Base-by-base conservation (phyloP, 179 eudicot genomes). In the Gypsophila paniculata region DNA sequence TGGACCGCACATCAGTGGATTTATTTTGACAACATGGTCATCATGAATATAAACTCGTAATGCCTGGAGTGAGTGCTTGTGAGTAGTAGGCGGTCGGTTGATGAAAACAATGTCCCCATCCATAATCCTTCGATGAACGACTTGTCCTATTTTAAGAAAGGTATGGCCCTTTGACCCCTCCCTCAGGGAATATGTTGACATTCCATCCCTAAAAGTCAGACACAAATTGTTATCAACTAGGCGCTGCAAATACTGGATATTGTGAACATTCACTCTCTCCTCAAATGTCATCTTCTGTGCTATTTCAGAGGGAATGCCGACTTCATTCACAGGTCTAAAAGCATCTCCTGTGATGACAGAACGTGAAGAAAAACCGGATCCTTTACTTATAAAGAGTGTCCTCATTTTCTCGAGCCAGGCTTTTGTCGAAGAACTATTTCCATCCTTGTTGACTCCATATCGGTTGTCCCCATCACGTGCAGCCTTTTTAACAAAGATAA, bases 111-210 rank as follows among this genome's bases (percentile, higher is more conserved):
- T 87, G 77, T 95, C 99, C 19, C 99, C 99, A 73, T 95, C 96
- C 96, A 92, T 87, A 23, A 95, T 85, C 36, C 96, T 88, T 49
- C 98, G 62, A 64, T 89, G 91, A 1, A 95, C 93, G 21, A 92
- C 85, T 66, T 95, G 99, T 5, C 99, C 99, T 2, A 87, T 84
- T 75, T 78, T 87, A 51, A 95, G 82, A 75, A 86, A 92, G 0
- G 99, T 95, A 68, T 92, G 99, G 59, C 98, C 99, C 77, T 92
- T 95, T 1, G 99, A 90, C 38, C 98, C 99, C 81, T 95, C 99
- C 75, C 85, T 88, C 65, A 95, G 61, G 0, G 99, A 92, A 61
- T 86, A 95, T 1, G 93, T 86, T 6, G 95, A 79, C 23, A 23
- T 65, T 0, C 98, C 98, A 80, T 95, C 99, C 70, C 72, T 86